Conservation (phyloP, 164 flowering plant species). For the Tetrastigma voinierianum region DNA sequence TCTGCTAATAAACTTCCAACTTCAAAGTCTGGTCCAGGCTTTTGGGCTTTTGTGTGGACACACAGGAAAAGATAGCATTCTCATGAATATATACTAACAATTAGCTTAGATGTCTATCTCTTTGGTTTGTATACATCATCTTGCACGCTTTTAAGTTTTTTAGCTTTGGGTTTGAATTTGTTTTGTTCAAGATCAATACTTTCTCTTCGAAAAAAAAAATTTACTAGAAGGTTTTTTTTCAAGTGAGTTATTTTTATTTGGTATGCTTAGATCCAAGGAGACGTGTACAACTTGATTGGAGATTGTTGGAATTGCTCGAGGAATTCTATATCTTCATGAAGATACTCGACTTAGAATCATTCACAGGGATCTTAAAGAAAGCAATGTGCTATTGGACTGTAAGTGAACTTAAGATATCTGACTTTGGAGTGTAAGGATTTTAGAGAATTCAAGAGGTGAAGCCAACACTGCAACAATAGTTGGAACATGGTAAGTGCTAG, state of each 20-base stretch:
- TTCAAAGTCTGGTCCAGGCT: constrained; percentile 38
- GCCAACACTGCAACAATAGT: constrained; percentile 32
- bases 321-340: constrained; percentile 40
- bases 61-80: constrained; percentile 27
- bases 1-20: constrained; percentile 22
- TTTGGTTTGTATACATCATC: constrained; percentile 26
- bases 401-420: constrained; percentile 45
- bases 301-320: constrained; percentile 36
- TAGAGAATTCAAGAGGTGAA: constrained; percentile 26
- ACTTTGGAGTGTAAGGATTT: constrained; percentile 48
- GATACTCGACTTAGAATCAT: constrained; percentile 38
- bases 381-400: constrained; percentile 27
- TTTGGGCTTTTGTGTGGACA: constrained; percentile 33
- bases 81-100: constrained; percentile 36
- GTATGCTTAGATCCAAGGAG: constrained; percentile 13
- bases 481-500: constrained; percentile 38
- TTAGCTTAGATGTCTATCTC: constrained; percentile 36
- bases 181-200: too few relatives aligned
- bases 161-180: not conserved
- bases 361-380: constrained; percentile 37
- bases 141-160: not conserved
- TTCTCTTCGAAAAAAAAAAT: too few relatives aligned
- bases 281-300: constrained; percentile 29
- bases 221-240: not conserved
- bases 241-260: not conserved